Evolutionary conservation across 257 asterid genomes (phyloP).

Genomic region (Lycium barbarum): DNA sequence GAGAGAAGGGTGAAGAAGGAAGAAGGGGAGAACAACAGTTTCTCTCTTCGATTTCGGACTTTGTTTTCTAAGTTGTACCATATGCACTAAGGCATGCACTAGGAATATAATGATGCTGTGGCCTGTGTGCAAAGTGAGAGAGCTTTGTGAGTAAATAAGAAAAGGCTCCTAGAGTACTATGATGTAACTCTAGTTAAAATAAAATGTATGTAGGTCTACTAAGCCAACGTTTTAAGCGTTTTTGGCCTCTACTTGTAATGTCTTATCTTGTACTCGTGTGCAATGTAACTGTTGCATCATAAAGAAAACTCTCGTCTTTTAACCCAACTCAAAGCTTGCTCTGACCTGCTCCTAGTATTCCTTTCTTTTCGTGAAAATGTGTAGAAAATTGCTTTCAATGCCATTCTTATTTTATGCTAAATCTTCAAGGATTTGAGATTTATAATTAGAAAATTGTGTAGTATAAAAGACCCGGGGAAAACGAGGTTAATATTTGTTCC

Average conservation of each 20-base stretch:
- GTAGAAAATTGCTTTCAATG: too few relatives aligned
- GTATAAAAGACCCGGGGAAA: too few relatives aligned
- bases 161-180: not conserved
- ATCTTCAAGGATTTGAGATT: not conserved
- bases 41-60: constrained; percentile 46
- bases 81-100: not conserved
- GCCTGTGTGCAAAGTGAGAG: not conserved
- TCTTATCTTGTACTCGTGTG: too few relatives aligned
- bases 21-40: not conserved
- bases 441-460: too few relatives aligned
- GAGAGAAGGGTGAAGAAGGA: constrained; percentile 26
- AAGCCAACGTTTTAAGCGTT: not conserved
- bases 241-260: too few relatives aligned
- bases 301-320: too few relatives aligned
- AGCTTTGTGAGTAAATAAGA: not conserved
- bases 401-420: too few relatives aligned
- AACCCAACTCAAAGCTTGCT: too few relatives aligned
- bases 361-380: too few relatives aligned
- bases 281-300: too few relatives aligned
- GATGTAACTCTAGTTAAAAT: not conserved
- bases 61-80: constrained; percentile 23
- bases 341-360: not conserved
- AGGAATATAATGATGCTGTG: not conserved
- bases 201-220: too few relatives aligned
- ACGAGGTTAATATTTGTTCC: too few relatives aligned